Evolutionary conservation across 2,329 filamentous ascomycete species (phyloP).

Genomic region (Orbilia blumenaviensis): DNA sequence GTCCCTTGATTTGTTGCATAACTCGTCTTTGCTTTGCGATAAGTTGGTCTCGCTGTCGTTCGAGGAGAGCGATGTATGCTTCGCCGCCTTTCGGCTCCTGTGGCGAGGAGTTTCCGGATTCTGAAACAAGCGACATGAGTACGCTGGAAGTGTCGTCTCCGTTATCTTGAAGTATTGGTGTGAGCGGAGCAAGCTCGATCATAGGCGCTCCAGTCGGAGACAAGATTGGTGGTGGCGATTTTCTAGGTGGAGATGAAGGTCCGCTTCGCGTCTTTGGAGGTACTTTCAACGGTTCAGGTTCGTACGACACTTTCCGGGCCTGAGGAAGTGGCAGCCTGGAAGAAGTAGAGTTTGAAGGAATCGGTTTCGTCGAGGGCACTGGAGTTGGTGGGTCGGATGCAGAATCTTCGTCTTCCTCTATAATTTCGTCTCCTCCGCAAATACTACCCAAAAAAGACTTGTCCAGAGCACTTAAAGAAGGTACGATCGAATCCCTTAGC

Average conservation of each 20-base stretch:
- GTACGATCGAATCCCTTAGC: slow-evolving; percentile 49
- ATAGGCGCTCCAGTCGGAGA: slow-evolving; percentile 49
- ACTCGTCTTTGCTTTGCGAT: slow-evolving; percentile 39
- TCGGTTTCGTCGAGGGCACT: slow-evolving; percentile 34
- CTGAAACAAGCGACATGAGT: slow-evolving; percentile 52
- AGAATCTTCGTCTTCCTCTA: slow-evolving; percentile 29
- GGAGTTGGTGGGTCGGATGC: slow-evolving; percentile 29
- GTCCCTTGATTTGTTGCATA: slow-evolving; percentile 54
- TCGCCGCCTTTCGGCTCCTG: slow-evolving; percentile 54
- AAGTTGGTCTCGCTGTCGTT: slow-evolving; percentile 56
- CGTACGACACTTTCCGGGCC: slow-evolving; percentile 41
- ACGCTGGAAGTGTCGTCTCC: slow-evolving; percentile 48
- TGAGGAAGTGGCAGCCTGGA: slow-evolving; percentile 42
- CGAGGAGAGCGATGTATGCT: slow-evolving; percentile 56
- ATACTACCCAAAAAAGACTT: slow-evolving; percentile 39
- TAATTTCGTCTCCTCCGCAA: slow-evolving; percentile 10
- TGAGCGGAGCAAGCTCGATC: slow-evolving; percentile 48
- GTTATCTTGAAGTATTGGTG: slow-evolving; percentile 47
- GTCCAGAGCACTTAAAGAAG: slow-evolving; percentile 33
- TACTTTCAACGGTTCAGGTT: slow-evolving; percentile 39
- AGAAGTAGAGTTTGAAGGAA: slow-evolving; percentile 45
- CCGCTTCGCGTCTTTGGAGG: neutral
- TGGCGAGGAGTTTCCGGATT: slow-evolving; percentile 42
- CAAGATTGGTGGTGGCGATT: slow-evolving; percentile 36
- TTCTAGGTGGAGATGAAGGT: slow-evolving; percentile 18